Percentiles rank a stretch among this genome's conserved stretches.
Conservation (phyloP, 371 early-diverging fungal genomes). For the Mortierella sp. region DNA sequence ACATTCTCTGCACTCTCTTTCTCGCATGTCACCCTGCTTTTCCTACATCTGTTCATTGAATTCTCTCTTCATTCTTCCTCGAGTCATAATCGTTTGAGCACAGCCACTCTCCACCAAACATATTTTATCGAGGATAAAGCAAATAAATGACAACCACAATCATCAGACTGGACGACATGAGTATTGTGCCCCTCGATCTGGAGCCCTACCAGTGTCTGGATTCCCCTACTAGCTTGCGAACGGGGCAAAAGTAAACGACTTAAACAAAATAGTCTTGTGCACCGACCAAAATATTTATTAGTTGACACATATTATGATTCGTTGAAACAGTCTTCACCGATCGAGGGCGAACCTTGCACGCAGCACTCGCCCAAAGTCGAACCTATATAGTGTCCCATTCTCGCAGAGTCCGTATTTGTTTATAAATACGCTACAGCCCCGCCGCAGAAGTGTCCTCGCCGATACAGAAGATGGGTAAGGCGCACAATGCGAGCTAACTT, state of each 20-base stretch:
- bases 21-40: no score
- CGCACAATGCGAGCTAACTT: not conserved
- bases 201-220: no score
- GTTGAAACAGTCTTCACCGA: not conserved
- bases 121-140: not conserved
- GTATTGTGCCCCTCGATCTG: slow-evolving; percentile 1
- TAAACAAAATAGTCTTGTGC: no score
- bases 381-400: slow-evolving; percentile 28
- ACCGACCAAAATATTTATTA: no score
- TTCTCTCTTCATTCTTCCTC: not conserved
- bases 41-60: not conserved
- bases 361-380: slow-evolving; percentile 17
- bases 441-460: not conserved
- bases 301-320: not conserved
- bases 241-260: no score
- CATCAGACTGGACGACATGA: slow-evolving; percentile 12
- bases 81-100: no score
- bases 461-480: not conserved
- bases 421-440: not conserved
- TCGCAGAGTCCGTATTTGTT: slow-evolving; percentile 27
- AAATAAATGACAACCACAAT: not conserved
- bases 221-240: no score
- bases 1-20: slow-evolving; percentile 2
- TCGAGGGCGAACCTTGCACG: slow-evolving; percentile 4
- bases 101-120: not conserved